These are phyloP conservation scores for Astrephomene gubernaculifera DNA, from an alignment of 139 green algal genomes.

Conservation along the genomic window DNA sequence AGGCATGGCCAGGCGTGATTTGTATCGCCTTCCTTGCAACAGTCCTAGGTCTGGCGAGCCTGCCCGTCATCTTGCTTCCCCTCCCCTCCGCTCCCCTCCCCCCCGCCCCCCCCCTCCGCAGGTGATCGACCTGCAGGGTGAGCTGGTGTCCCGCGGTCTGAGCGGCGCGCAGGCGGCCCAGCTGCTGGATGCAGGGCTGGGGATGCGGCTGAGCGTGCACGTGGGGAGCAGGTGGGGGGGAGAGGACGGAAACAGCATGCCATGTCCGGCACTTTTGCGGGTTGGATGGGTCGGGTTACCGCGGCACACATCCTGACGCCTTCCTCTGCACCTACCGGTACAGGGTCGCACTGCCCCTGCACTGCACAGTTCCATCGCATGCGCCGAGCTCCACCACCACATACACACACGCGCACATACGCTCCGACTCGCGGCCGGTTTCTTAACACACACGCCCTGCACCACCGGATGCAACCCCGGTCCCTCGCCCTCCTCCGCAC, in stretches of 20 bases:
- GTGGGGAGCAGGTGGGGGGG: conserved; percentile 15
- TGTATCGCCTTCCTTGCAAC: background rate
- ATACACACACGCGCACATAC: too few relatives aligned
- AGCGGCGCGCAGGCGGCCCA: conserved; percentile 12
- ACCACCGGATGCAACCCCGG: too few relatives aligned
- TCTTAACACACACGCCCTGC: background rate
- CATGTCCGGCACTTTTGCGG: background rate
- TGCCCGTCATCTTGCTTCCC: background rate
- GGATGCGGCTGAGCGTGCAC: conserved; percentile 19
- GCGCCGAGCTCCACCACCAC: too few relatives aligned
- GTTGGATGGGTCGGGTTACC: background rate
- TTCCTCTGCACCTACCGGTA: too few relatives aligned
- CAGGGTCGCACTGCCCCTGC: too few relatives aligned
- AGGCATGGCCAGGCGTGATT: background rate
- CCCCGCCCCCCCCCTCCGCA: background rate
- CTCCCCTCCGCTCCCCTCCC: background rate
- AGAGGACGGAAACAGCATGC: background rate
- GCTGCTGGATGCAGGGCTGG: conserved; percentile 32
- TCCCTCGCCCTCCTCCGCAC: background rate
- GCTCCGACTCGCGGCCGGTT: background rate
- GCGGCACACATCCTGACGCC: too few relatives aligned
- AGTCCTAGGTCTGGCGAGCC: background rate
- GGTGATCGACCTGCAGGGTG: conserved; percentile 32
- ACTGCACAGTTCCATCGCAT: too few relatives aligned
- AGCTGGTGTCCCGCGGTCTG: conserved; percentile 30